These are phyloP conservation scores for Agrostemma githago DNA, from an alignment of 148 eudicot species.

Conservation along the genomic window DNA sequence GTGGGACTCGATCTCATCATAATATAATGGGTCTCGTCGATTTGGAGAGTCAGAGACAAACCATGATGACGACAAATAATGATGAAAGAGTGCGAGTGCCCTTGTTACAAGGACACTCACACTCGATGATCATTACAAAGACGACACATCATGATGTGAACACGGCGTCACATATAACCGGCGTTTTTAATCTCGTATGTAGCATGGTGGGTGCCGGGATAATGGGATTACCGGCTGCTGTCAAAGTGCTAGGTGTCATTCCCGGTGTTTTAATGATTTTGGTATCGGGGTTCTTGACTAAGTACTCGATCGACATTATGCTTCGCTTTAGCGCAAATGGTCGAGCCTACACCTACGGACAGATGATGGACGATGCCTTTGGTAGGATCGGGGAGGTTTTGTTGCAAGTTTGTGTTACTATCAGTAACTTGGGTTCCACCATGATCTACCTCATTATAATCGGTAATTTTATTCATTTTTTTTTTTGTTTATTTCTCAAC, in stretches of 20 bases:
- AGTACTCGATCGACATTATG: constrained; percentile 64
- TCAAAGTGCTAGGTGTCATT: constrained; percentile 68
- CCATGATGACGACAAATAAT: too few relatives aligned
- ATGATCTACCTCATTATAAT: constrained; percentile 73
- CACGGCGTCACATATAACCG: constrained; percentile 68
- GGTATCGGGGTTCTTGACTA: constrained; percentile 58
- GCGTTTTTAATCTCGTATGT: constrained; percentile 71
- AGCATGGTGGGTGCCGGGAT: constrained; percentile 88
- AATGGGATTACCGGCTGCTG: constrained; percentile 79
- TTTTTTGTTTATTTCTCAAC: background rate
- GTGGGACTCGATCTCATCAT: background rate
- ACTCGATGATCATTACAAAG: constrained; percentile 43
- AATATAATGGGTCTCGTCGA: constrained; percentile 1
- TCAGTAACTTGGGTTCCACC: constrained; percentile 66
- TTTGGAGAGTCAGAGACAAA: constrained; percentile 6
- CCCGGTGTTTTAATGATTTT: constrained; percentile 55
- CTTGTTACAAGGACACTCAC: constrained; percentile 18
- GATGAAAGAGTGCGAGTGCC: constrained; percentile 28
- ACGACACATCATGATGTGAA: constrained; percentile 21
- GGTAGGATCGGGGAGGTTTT: constrained; percentile 58
- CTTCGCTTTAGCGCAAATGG: constrained; percentile 59
- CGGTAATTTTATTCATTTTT: constrained; percentile 28
- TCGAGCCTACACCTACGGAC: constrained; percentile 52
- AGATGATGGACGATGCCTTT: constrained; percentile 71
- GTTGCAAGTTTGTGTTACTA: constrained; percentile 53